phyloP scores from a whole-genome alignment of 768 basidiomycete genomes.

The Phaffia australis region DNA sequence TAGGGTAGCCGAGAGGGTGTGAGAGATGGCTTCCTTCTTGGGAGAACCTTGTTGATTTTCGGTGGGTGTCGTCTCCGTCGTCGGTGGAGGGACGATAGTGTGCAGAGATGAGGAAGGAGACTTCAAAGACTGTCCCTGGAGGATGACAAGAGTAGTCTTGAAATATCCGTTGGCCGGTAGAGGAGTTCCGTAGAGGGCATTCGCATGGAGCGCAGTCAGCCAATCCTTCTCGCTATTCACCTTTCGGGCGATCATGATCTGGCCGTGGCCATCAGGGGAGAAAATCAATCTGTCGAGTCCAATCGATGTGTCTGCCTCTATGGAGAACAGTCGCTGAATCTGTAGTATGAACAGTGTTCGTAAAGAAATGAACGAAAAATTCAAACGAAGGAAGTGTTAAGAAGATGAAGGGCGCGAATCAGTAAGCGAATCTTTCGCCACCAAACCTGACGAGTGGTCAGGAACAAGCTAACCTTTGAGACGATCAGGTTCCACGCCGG shows the following conservation, averaged over 20 bases:
- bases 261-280: conserved; percentile 3
- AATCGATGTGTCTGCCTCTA: not conserved
- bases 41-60: not conserved
- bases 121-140: not conserved
- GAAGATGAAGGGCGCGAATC: not conserved
- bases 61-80: not conserved
- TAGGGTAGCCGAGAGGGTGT: conserved; percentile 9
- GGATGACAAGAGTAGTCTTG: conserved; percentile 3
- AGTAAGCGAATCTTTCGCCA: not conserved
- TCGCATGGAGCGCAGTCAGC: not conserved
- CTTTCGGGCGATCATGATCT: conserved; percentile 1
- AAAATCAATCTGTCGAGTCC: conserved; percentile 2
- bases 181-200: conserved; percentile 6
- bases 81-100: not conserved
- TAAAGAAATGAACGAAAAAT: not conserved
- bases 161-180: conserved; percentile 4
- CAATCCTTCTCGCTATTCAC: not conserved
- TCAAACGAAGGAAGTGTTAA: not conserved
- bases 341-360: not conserved
- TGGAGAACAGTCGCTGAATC: conserved; percentile 11
- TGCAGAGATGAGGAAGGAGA: not conserved
- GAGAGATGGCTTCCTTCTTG: not conserved
- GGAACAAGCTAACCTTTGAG: conserved; percentile 6
- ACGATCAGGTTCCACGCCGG: conserved; percentile 6
- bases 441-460: too few relatives aligned